Percentiles rank a stretch among this genome's conserved stretches.
phyloP scores from a whole-genome alignment of 208 protist species.

The Phytomonas francai region DNA sequence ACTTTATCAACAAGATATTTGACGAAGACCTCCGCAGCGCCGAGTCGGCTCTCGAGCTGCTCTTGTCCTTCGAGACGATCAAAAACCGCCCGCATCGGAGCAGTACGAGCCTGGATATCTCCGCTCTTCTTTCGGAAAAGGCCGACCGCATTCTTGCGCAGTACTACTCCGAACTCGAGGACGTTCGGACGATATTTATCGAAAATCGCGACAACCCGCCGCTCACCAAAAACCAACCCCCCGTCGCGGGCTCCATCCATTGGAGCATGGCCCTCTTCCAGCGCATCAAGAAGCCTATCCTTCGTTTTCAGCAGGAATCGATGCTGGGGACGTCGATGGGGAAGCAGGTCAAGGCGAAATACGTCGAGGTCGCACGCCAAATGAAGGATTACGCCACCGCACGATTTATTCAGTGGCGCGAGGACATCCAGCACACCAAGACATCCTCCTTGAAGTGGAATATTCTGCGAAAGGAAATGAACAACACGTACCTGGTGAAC shows the following conservation, averaged over 20 bases:
- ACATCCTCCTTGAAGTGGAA: constrained; percentile 87
- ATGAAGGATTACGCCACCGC: constrained; percentile 93
- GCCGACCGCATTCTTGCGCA: constrained; percentile 93
- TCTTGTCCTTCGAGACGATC: constrained; percentile 95
- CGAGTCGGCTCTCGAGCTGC: constrained; percentile 95
- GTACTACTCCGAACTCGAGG: constrained; percentile 91
- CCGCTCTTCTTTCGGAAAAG: constrained; percentile 92
- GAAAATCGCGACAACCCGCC: constrained; percentile 87
- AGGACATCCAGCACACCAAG: constrained; percentile 72
- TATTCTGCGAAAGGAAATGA: constrained; percentile 68
- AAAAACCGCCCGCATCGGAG: constrained; percentile 66
- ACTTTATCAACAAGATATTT: constrained; percentile 97
- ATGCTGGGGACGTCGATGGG: constrained; percentile 90
- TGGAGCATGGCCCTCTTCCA: constrained; percentile 97
- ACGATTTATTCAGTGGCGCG: constrained; percentile 90
- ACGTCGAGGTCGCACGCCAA: constrained; percentile 88
- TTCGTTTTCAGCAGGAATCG: constrained; percentile 91
- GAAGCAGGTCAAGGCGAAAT: constrained; percentile 84
- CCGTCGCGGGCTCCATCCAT: constrained; percentile 94
- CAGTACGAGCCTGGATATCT: constrained; percentile 75
- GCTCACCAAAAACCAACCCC: constrained; percentile 95
- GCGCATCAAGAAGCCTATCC: constrained; percentile 94
- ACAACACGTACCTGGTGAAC: constrained; percentile 90
- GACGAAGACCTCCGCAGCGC: constrained; percentile 95
- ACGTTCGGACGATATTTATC: constrained; percentile 90